Evolutionary conservation across 768 basidiomycete genomes (phyloP).

Genomic region (Sarcomyxa edulis): DNA sequence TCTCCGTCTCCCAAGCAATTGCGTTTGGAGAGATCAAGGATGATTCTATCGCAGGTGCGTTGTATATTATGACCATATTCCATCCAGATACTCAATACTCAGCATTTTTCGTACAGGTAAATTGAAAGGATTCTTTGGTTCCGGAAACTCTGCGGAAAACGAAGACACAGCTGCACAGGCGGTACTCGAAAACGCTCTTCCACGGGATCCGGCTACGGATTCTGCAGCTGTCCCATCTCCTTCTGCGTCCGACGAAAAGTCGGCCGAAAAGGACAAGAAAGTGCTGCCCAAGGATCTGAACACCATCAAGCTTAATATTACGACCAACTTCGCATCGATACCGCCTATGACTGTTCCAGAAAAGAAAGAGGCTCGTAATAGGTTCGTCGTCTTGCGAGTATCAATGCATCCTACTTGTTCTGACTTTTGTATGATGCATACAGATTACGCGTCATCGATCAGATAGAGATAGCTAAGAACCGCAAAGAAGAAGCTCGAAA

Average conservation of each 20-base stretch:
- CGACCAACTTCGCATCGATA: conserved; percentile 57
- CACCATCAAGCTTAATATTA: conserved; percentile 64
- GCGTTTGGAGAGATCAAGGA: conserved; percentile 80
- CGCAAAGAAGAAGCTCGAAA: conserved; percentile 89
- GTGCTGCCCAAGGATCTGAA: conserved; percentile 39
- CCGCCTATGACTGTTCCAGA: conserved; percentile 73
- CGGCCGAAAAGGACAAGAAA: conserved; percentile 27
- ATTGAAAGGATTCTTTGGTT: conserved; percentile 84
- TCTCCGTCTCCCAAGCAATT: conserved; percentile 74
- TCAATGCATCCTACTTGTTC: conserved; percentile 4
- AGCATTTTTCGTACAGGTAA: conserved; percentile 47
- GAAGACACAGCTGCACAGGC: conserved; percentile 32
- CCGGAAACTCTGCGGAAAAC: conserved; percentile 42
- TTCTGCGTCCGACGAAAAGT: conserved; percentile 27
- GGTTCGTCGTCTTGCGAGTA: conserved; percentile 43
- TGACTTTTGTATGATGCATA: conserved; percentile 1
- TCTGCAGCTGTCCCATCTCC: conserved; percentile 27
- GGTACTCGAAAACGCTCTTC: conserved; percentile 36
- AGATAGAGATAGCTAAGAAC: conserved; percentile 69
- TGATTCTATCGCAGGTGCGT: conserved; percentile 66
- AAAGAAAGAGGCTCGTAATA: conserved; percentile 67
- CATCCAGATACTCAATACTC: background rate
- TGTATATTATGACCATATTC: background rate
- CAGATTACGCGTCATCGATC: conserved; percentile 77
- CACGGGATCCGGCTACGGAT: conserved; percentile 31